A percentile compares a stretch with the other conserved stretches of the same genome.
Conservation (phyloP, 2,329 filamentous ascomycete species). For the Neonectria sp. region DNA sequence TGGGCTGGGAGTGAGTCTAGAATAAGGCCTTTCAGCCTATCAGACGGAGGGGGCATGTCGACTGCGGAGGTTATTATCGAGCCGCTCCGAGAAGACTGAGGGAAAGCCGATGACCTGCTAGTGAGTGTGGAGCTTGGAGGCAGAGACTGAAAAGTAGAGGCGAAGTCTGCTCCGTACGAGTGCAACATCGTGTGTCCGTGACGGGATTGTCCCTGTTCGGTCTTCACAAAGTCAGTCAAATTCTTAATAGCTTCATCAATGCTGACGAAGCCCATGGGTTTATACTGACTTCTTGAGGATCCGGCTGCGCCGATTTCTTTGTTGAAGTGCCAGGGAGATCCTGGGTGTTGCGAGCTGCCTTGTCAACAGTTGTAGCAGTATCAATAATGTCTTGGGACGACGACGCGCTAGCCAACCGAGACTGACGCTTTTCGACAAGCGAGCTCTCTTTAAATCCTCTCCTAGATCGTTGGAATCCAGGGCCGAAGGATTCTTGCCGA, state of each 20-base stretch:
- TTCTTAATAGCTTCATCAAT: conserved; percentile 36
- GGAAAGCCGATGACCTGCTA: conserved; percentile 55
- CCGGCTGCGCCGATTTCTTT: conserved; percentile 33
- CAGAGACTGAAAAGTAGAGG: conserved; percentile 84
- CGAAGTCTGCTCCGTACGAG: conserved; percentile 87
- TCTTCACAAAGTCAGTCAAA: conserved; percentile 41
- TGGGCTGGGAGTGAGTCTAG: conserved; percentile 94
- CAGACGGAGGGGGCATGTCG: conserved; percentile 87
- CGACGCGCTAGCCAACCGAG: conserved; percentile 45
- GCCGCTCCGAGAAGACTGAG: conserved; percentile 58
- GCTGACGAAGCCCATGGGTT: conserved; percentile 32
- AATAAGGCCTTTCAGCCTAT: conserved; percentile 85
- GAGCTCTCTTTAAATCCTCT: conserved; percentile 58
- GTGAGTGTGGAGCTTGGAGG: conserved; percentile 69
- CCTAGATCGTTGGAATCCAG: conserved; percentile 51
- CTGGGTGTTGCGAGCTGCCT: conserved; percentile 29
- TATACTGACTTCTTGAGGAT: conserved; percentile 41
- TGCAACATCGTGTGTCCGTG: conserved; percentile 80
- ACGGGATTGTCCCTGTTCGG: conserved; percentile 41
- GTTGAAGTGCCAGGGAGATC: conserved; percentile 30
- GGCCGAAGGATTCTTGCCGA: conserved; percentile 48
- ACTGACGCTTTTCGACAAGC: conserved; percentile 57
- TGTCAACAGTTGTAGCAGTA: conserved; percentile 31
- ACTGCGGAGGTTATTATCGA: conserved; percentile 62
- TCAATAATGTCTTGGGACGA: conserved; percentile 39